These are phyloP conservation scores for Juglanconis oblonga DNA, from an alignment of 2,329 filamentous ascomycete genomes.

Conservation along the genomic window DNA sequence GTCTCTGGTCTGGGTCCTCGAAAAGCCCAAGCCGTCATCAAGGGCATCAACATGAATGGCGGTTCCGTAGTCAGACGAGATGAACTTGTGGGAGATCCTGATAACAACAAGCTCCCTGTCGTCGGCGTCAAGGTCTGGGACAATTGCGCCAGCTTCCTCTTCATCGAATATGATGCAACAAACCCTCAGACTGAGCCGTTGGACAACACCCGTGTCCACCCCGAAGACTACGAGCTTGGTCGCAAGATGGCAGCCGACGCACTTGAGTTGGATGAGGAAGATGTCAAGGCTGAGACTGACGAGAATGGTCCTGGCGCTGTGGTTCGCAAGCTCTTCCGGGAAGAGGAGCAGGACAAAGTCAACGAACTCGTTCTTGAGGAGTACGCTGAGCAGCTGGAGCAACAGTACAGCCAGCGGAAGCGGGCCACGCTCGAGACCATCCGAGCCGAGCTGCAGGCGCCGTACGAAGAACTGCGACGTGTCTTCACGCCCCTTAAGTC, in stretches of 20 bases:
- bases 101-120: constrained; percentile 72
- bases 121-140: constrained; percentile 91
- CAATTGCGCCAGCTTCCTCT: constrained; percentile 95
- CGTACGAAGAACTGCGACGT: constrained; percentile 90
- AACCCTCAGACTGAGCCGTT: constrained; percentile 84
- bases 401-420: constrained; percentile 90
- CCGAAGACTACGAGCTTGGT: constrained; percentile 96
- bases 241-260: constrained; percentile 99
- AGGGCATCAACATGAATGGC: constrained; percentile 88
- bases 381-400: constrained; percentile 92
- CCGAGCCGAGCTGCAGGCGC: constrained; percentile 84
- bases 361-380: constrained; percentile 96
- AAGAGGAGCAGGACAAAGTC: constrained; percentile 90
- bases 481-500: constrained; percentile 68
- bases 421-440: constrained; percentile 95
- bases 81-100: constrained; percentile 84
- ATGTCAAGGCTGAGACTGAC: constrained; percentile 90
- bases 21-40: constrained; percentile 81
- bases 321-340: constrained; percentile 90
- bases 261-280: constrained; percentile 93
- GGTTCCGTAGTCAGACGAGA: constrained; percentile 80
- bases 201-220: constrained; percentile 95
- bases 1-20: constrained; percentile 88
- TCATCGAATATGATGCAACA: constrained; percentile 80
- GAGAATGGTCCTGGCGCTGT: constrained; percentile 88